Percentiles rank a stretch among this genome's conserved stretches.
Evolutionary conservation across 805 yeast genomes (phyloP).

Genomic region (Pichia eremophila): DNA sequence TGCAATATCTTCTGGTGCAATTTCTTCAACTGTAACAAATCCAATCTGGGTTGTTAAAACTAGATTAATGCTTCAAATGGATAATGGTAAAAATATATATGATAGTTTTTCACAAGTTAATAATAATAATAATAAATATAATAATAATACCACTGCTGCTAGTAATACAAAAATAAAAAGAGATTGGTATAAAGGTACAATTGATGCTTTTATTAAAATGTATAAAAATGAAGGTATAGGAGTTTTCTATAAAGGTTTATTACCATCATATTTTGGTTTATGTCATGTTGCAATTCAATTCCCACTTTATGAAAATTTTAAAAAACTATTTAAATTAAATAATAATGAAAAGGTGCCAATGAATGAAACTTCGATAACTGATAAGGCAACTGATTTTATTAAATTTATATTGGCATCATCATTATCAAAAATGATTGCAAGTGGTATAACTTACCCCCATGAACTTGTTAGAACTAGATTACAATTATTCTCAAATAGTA

Average conservation of each 20-base stretch:
- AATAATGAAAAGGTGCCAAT: conserved; percentile 8
- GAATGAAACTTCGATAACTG: conserved; percentile 3
- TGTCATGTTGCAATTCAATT: conserved; percentile 94
- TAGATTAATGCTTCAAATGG: conserved; percentile 79
- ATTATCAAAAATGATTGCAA: conserved; percentile 79
- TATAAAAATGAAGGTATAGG: conserved; percentile 66
- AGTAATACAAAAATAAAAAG: conserved; percentile 3
- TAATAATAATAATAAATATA: conserved; percentile 3
- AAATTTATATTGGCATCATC: conserved; percentile 61
- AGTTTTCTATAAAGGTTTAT: conserved; percentile 81
- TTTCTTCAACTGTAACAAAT: conserved; percentile 76
- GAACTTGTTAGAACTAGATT: conserved; percentile 87
- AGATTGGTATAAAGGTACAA: conserved; percentile 58
- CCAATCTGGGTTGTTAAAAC: conserved; percentile 99
- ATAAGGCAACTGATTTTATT: conserved; percentile 18
- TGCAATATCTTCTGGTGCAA: conserved; percentile 84
- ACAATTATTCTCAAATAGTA: conserved; percentile 42
- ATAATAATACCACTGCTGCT: not conserved
- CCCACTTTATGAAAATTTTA: conserved; percentile 83
- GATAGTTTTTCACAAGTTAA: conserved; percentile 19
- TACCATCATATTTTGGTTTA: conserved; percentile 85
- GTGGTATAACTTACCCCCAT: conserved; percentile 87
- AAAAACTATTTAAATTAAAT: conserved; percentile 33
- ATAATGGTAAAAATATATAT: conserved; percentile 32
- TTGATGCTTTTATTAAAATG: conserved; percentile 79